Evolutionary conservation across 371 early-diverging fungal genomes (phyloP), one percentile per base, ranked within the genome.

Genomic region (Batrachochytrium dendrobatidis): DNA sequence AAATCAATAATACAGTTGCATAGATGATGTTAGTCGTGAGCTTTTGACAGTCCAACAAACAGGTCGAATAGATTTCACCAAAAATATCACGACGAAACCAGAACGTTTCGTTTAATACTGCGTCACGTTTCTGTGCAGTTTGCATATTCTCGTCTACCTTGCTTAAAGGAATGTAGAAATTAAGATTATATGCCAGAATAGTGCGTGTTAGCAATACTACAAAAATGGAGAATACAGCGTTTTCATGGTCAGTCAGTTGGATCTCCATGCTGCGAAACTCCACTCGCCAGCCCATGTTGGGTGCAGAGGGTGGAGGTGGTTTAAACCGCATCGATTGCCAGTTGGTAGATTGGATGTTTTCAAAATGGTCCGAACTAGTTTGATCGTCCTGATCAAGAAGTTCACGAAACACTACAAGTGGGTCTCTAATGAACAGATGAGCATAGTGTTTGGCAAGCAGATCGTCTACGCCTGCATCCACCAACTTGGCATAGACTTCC

Each of bases 271-370:
- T 85, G 32, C 99, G 83, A 74, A 98, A 95, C 74, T 99, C 99
- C 32, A 99, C 95, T 49, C 98, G 84, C 99, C 99, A 99, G 1
- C 98, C 98, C 59, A 94, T 91, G 34, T 70, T 53, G 6, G 85
- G 80, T 34, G 85, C 82, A 51, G 84, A 81, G 5, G 91, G 90
- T 49, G 95, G 92, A 20, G 99, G 99, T 26, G 95, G 94, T 76
- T 99, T 99, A 81, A 99, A 97, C 15, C 99, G 85, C 83, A 98
- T 89, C 12, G 95, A 92, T 76, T 99, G 95, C 99, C 99, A 99
- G 73, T 99, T 99, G 53, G 98, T 98, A 25, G 92, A 92, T 81
- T 99, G 98, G 51, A 99, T 83, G 73, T 99, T 98, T 81, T 94
- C 98, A 79, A 98, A 98, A 68, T 98, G 98, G 75, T 98, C 96